Evolutionary conservation across 768 basidiomycete species (phyloP).

Genomic region (Antrodiella citrinella): DNA sequence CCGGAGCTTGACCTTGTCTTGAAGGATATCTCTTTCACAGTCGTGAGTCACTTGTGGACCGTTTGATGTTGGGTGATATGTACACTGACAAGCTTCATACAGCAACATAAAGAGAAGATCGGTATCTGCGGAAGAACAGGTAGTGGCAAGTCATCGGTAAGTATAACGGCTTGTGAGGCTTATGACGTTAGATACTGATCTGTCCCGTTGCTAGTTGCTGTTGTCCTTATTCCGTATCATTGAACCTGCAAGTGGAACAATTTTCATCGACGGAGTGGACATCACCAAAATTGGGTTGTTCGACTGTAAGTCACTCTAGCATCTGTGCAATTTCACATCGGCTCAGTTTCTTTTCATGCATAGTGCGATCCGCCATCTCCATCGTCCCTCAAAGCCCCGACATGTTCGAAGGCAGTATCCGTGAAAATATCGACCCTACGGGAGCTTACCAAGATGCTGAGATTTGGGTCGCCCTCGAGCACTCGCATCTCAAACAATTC

Average conservation of each 20-base stretch:
- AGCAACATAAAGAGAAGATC: conserved; percentile 77
- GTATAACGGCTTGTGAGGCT: too few species aligned
- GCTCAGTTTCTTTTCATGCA: conserved; percentile 1
- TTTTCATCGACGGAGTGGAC: conserved; percentile 69
- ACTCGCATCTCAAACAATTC: conserved; percentile 65
- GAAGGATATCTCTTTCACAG: conserved; percentile 61
- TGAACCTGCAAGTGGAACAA: conserved; percentile 59
- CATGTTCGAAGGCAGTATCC: conserved; percentile 56
- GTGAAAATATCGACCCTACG: conserved; percentile 87
- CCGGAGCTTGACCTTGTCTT: conserved; percentile 73
- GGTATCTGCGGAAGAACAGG: conserved; percentile 88
- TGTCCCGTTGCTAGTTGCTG: conserved; percentile 35
- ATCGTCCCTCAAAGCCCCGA: conserved; percentile 82
- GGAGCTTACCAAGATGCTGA: conserved; percentile 66
- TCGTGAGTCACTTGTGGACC: conserved; percentile 47
- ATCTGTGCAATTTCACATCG: neutral
- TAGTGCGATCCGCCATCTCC: conserved; percentile 71
- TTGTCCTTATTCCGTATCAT: conserved; percentile 73
- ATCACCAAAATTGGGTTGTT: conserved; percentile 69
- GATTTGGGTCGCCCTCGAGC: conserved; percentile 82
- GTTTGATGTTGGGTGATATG: too few species aligned
- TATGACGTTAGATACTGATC: too few species aligned
- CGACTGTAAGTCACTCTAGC: conserved; percentile 38
- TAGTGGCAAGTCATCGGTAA: conserved; percentile 67
- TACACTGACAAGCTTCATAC: conserved; percentile 8